phyloP scores from a whole-genome alignment of 2,329 filamentous ascomycete species.

The Xylariales sp. region DNA sequence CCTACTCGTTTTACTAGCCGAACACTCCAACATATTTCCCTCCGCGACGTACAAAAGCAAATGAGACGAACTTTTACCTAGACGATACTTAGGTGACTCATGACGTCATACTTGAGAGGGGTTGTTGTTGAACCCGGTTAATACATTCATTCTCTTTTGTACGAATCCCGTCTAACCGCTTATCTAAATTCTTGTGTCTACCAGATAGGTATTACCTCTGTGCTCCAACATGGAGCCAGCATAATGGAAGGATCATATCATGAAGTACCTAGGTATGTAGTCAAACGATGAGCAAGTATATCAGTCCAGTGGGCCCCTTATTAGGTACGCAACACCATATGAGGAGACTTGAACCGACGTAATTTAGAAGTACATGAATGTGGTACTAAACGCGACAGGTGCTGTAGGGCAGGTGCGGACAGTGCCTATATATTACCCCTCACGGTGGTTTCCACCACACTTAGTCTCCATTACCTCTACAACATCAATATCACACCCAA shows the following conservation, averaged over 20 bases:
- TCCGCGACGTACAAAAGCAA: background rate
- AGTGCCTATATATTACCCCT: too few species aligned
- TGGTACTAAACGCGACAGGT: background rate
- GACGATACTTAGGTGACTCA: background rate
- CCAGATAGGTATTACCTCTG: background rate
- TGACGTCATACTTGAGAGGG: background rate
- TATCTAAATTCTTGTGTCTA: too few species aligned
- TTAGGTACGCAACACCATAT: background rate
- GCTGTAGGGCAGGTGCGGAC: background rate
- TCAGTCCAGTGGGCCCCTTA: background rate
- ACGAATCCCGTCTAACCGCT: background rate
- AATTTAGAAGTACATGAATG: background rate
- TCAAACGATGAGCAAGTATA: too few species aligned
- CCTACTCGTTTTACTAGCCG: background rate
- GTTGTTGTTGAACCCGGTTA: background rate
- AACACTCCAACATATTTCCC: too few species aligned
- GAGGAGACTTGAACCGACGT: background rate
- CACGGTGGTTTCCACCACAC: too few species aligned
- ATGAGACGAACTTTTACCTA: background rate
- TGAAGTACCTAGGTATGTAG: too few species aligned
- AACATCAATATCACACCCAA: too few species aligned
- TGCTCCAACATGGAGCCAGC: too few species aligned
- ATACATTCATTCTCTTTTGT: background rate
- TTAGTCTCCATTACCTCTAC: too few species aligned
- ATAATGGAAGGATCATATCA: too few species aligned